A percentile compares a stretch with the other conserved stretches of the same genome.
Conservation (phyloP, 805 yeast genomes). For the Candida takata region DNA sequence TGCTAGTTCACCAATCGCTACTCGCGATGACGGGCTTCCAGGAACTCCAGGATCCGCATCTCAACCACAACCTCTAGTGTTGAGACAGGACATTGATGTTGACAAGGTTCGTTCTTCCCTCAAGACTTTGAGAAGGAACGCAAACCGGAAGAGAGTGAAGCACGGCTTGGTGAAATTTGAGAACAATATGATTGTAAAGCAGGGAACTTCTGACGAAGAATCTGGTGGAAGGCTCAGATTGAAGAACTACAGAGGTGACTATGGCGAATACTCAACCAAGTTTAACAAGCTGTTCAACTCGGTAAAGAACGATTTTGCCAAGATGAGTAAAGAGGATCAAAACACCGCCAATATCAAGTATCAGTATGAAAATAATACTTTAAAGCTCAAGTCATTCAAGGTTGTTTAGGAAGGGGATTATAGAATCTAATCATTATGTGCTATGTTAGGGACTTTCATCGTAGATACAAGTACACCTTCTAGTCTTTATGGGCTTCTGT, state of each 20-base stretch:
- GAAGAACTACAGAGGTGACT: conserved; percentile 24
- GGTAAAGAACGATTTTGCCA: conserved; percentile 8
- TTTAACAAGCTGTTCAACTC: conserved; percentile 12
- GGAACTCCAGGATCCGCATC: too few relatives aligned
- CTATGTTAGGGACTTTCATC: too few relatives aligned
- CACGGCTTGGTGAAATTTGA: conserved; percentile 16
- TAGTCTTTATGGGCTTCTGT: too few relatives aligned
- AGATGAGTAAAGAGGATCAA: not conserved
- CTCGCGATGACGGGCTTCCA: too few relatives aligned
- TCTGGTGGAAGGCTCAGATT: conserved; percentile 16
- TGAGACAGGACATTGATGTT: conserved; percentile 23
- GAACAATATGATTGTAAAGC: conserved; percentile 11
- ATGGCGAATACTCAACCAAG: conserved; percentile 17
- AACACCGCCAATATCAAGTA: not conserved
- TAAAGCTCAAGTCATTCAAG: conserved; percentile 8
- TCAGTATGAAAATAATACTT: conserved; percentile 5
- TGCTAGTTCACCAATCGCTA: too few relatives aligned
- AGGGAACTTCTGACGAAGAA: conserved; percentile 12
- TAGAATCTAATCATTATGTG: too few relatives aligned
- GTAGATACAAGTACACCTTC: too few relatives aligned
- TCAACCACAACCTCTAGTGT: conserved; percentile 7
- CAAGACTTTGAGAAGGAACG: conserved; percentile 6
- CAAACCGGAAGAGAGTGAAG: conserved; percentile 10
- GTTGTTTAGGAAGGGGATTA: conserved; percentile 1
- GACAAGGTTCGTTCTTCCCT: conserved; percentile 14